Evolutionary conservation across 1,139 yeast genomes (phyloP), one percentile per base, ranked within the genome.

Genomic region (Diutina sp.): DNA sequence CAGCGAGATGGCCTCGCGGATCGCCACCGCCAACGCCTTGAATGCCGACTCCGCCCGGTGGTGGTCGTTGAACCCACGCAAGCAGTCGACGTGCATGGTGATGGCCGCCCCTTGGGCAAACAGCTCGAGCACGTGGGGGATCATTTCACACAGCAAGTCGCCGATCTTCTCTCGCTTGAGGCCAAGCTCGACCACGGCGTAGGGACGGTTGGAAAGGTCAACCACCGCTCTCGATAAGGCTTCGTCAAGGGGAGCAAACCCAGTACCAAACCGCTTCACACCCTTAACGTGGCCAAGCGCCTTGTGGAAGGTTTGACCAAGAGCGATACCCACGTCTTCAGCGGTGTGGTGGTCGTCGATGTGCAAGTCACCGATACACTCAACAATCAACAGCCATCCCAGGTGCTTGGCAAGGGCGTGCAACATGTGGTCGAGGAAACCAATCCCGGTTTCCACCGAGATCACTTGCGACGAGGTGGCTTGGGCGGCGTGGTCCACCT

Each of bases 301-400:
- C 64, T 86, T 74, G 66, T 90, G 87, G 74, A 93, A 90, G 1
- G 97, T 95, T 64, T 78, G 76, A 3, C 99, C 99, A 45, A 93
- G 75, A 1, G 97, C 90, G 62, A 93, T 89, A 50, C 93, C 97
- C 60, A 90, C 90, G 71, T 93, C 99, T 70, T 93, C 99, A 6
- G 97, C 87, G 1, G 96, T 85, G 69, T 93, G 99, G 69, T 93
- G 99, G 71, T 93, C 99, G 68, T 93, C 99, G 57, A 93, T 91
- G 69, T 90, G 96, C 66, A 90, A 75, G 68, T 93, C 99, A 47
- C 99, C 99, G 60, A 87, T 79, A 71, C 98, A 91, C 66, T 88
- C 96, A 32, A 93, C 80, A 44, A 88, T 76, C 60, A 93, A 70
- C 25, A 97, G 89, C 99, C 99, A 93, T 14, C 99, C 99, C 1